These are phyloP conservation scores for Pyrus betulifolia DNA, from an alignment of 306 rosid species.

Conservation along the genomic window DNA sequence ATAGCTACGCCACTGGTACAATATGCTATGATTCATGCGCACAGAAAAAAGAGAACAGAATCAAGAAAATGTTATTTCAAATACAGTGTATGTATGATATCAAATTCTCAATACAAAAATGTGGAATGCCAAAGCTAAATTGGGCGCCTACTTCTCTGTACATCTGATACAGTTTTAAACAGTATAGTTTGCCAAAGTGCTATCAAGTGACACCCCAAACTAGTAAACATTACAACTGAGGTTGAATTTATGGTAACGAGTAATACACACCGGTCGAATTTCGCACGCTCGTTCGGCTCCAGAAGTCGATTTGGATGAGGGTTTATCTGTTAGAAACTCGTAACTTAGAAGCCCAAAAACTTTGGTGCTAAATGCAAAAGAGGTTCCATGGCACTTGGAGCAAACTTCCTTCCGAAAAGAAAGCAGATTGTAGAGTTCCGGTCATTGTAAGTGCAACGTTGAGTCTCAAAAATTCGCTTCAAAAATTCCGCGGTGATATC, in stretches of 20 bases:
- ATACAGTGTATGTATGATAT: not conserved
- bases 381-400: constrained; percentile 85
- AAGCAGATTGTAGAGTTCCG: constrained; percentile 44
- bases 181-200: not conserved
- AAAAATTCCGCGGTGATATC: constrained; percentile 58
- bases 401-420: constrained; percentile 85
- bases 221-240: not conserved
- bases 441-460: constrained; percentile 49
- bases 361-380: constrained; percentile 41
- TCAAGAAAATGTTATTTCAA: not conserved
- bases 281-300: not conserved
- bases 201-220: constrained; percentile 2
- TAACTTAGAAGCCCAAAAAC: constrained; percentile 50
- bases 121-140: not conserved
- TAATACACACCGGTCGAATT: not conserved
- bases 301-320: not conserved
- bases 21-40: no score
- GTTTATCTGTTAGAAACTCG: not conserved
- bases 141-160: constrained; percentile 28
- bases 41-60: not conserved
- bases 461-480: constrained; percentile 25
- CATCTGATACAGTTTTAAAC: constrained; percentile 22
- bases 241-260: no score
- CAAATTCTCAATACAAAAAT: not conserved
- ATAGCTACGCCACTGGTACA: no score